Percentiles rank a stretch among this genome's conserved stretches.
Evolutionary conservation across 2,329 filamentous ascomycete genomes (phyloP).

Genomic region (Trichoderma koningii): DNA sequence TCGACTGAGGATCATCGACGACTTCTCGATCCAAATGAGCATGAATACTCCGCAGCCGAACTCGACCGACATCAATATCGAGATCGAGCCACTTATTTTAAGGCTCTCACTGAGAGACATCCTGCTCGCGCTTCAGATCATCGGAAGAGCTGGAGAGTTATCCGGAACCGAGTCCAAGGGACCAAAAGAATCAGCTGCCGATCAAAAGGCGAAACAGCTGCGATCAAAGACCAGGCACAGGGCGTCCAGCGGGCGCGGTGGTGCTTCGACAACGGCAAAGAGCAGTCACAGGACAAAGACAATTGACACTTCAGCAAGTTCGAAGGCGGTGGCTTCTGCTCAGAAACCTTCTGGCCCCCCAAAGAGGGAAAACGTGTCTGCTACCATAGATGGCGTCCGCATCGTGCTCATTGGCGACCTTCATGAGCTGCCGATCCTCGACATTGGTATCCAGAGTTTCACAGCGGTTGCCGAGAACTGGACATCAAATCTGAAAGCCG

Average conservation of each 20-base stretch:
- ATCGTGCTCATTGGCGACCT: slow-evolving; percentile 93
- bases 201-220: slow-evolving; percentile 59
- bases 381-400: slow-evolving; percentile 82
- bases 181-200: slow-evolving; percentile 44
- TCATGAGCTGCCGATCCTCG: slow-evolving; percentile 92
- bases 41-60: slow-evolving; percentile 70
- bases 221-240: slow-evolving; percentile 55
- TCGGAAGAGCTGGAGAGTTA: slow-evolving; percentile 86
- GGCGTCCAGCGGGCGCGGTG: slow-evolving; percentile 58
- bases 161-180: slow-evolving; percentile 60
- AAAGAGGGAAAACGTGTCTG: slow-evolving; percentile 74
- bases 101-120: slow-evolving; percentile 93
- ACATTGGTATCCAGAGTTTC: slow-evolving; percentile 91
- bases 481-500: slow-evolving; percentile 83
- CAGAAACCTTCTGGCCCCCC: slow-evolving; percentile 27
- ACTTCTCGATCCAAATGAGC: slow-evolving; percentile 89
- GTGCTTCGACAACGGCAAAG: slow-evolving; percentile 52
- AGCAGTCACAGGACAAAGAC: slow-evolving; percentile 45
- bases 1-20: slow-evolving; percentile 87
- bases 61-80: slow-evolving; percentile 77
- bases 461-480: slow-evolving; percentile 84
- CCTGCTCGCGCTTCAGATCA: slow-evolving; percentile 86
- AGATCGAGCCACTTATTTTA: slow-evolving; percentile 88
- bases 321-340: slow-evolving; percentile 28
- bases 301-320: slow-evolving; percentile 37